Evolutionary conservation across 805 yeast species (phyloP).

Genomic region (Lachancea sp.): DNA sequence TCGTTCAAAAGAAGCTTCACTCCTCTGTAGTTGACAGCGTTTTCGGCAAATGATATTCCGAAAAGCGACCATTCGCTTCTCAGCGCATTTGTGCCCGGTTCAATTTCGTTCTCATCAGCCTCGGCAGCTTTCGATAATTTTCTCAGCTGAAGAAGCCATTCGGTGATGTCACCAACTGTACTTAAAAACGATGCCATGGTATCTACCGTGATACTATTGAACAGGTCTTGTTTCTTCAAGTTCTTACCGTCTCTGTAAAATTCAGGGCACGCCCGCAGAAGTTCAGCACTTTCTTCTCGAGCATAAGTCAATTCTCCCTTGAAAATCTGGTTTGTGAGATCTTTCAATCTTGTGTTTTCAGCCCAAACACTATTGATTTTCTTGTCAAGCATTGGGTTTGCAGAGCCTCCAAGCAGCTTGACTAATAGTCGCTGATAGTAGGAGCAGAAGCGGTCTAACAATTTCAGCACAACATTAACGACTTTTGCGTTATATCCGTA

Average conservation of each 20-base stretch:
- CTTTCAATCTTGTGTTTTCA: constrained; percentile 27
- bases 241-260: constrained; percentile 25
- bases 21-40: constrained; percentile 11
- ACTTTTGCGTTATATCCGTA: constrained; percentile 48
- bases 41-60: constrained; percentile 29
- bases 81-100: constrained; percentile 16
- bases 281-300: constrained; percentile 25
- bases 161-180: constrained; percentile 49
- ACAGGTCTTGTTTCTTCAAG: constrained; percentile 43
- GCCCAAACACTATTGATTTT: constrained; percentile 34
- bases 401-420: constrained; percentile 20
- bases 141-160: constrained; percentile 54
- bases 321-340: constrained; percentile 31
- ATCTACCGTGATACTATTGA: constrained; percentile 47
- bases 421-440: constrained; percentile 32
- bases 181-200: constrained; percentile 47
- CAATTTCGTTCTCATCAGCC: background rate
- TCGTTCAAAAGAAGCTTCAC: constrained; percentile 19
- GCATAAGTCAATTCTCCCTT: constrained; percentile 15
- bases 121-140: constrained; percentile 30
- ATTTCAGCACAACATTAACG: constrained; percentile 33
- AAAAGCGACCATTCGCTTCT: constrained; percentile 37
- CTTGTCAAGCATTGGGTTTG: constrained; percentile 15
- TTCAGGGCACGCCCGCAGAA: constrained; percentile 26
- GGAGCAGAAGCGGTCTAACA: constrained; percentile 36